Percentiles rank a stretch among this genome's conserved stretches.
Conservation (phyloP, 306 rosid species). For the Rosa persica region DNA sequence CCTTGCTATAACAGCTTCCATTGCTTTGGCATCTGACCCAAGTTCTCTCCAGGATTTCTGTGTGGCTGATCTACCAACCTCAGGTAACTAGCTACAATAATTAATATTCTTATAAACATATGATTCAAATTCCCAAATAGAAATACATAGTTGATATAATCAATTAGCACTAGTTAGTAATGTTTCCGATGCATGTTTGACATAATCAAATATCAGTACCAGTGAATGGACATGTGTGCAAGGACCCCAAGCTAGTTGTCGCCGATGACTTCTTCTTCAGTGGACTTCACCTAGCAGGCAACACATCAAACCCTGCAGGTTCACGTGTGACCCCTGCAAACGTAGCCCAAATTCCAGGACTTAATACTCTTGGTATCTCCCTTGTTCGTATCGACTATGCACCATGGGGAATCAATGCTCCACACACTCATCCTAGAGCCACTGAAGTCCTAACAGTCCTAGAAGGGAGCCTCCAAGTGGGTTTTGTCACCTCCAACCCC, state of each 20-base stretch:
- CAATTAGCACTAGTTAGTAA: not conserved
- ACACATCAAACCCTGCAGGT: not conserved
- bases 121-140: not conserved
- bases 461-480: slow-evolving; percentile 36
- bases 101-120: not conserved
- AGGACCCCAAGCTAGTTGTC: not conserved
- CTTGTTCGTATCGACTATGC: slow-evolving; percentile 1
- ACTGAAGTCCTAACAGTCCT: slow-evolving; percentile 33
- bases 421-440: slow-evolving; percentile 41
- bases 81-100: slow-evolving; percentile 15
- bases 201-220: not conserved
- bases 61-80: slow-evolving; percentile 20
- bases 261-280: not conserved
- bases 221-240: not conserved
- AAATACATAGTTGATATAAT: not conserved
- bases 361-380: not conserved
- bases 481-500: slow-evolving; percentile 39
- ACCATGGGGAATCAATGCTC: slow-evolving; percentile 35
- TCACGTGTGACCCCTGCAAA: not conserved
- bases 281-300: not conserved
- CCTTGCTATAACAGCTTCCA: not conserved
- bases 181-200: not conserved
- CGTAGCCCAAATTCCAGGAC: not conserved
- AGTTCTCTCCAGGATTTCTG: slow-evolving; percentile 36
- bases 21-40: slow-evolving; percentile 22